Percentiles rank a stretch among this genome's conserved stretches.
Evolutionary conservation across 2,329 filamentous ascomycete species (phyloP).

Genomic region (Macrophomina phaseolina): DNA sequence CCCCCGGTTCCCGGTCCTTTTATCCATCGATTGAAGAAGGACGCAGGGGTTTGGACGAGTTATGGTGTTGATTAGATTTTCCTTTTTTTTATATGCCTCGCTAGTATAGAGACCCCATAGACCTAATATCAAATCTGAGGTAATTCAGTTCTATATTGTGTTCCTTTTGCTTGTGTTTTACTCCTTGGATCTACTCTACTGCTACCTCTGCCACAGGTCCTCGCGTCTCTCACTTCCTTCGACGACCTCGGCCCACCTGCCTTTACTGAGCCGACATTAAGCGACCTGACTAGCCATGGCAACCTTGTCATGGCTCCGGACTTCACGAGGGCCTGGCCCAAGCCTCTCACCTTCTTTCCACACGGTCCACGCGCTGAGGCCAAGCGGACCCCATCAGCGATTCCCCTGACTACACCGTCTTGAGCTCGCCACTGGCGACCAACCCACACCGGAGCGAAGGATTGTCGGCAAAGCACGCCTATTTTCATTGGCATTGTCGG

Average conservation of each 20-base stretch:
- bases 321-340: conserved; percentile 16
- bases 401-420: conserved; percentile 25
- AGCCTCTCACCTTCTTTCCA: conserved; percentile 8
- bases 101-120: conserved; percentile 26
- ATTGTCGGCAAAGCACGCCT: neutral
- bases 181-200: conserved; percentile 3
- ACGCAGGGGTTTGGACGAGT: conserved; percentile 28
- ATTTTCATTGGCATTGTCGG: neutral
- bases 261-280: neutral
- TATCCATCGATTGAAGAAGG: conserved; percentile 18
- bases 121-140: conserved; percentile 23
- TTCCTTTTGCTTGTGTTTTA: conserved; percentile 8
- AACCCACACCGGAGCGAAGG: neutral
- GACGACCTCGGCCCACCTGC: conserved; percentile 10
- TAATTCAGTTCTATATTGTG: conserved; percentile 21
- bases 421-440: neutral
- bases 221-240: neutral
- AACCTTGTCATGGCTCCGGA: neutral
- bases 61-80: conserved; percentile 24
- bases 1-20: conserved; percentile 16
- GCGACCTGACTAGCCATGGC: conserved; percentile 4
- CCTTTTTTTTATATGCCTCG: conserved; percentile 23
- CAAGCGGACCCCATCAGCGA: conserved; percentile 3
- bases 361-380: conserved; percentile 18
- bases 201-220: conserved; percentile 19